phyloP scores from a whole-genome alignment of 106 monocot genomes.

The Agapanthus africanus region DNA sequence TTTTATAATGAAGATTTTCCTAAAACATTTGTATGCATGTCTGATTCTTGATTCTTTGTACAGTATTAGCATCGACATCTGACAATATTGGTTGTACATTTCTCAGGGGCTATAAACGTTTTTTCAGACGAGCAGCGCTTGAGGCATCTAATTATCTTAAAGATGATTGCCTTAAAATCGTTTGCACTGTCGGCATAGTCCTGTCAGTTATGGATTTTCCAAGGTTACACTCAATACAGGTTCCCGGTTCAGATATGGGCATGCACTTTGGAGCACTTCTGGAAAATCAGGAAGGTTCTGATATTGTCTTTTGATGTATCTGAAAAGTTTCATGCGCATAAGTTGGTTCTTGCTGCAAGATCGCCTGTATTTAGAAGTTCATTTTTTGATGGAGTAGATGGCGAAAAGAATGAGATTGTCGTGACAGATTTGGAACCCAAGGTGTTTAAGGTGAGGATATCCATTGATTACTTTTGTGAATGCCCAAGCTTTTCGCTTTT shows the following conservation, averaged over 20 bases:
- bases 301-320: conserved; percentile 73
- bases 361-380: conserved; percentile 55
- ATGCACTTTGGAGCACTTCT: conserved; percentile 72
- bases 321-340: conserved; percentile 83
- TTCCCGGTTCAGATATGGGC: conserved; percentile 89
- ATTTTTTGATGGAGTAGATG: conserved; percentile 36
- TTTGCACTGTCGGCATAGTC: conserved; percentile 94
- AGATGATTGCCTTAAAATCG: conserved; percentile 97
- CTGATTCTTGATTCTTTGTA: no score
- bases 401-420: conserved; percentile 33
- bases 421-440: conserved; percentile 72
- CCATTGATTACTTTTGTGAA: background rate
- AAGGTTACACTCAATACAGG: conserved; percentile 52
- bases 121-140: conserved; percentile 79
- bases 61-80: background rate
- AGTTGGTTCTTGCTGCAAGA: conserved; percentile 80
- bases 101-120: conserved; percentile 87
- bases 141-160: conserved; percentile 90
- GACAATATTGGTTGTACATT: background rate
- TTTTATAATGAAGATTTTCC: background rate
- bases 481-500: background rate
- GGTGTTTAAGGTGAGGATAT: conserved; percentile 66
- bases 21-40: background rate
- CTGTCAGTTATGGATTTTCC: conserved; percentile 66
- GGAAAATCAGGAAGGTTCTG: conserved; percentile 75